These are phyloP conservation scores for Xylariaceae sp. DNA, from an alignment of 2,329 filamentous ascomycete species.

Conservation along the genomic window DNA sequence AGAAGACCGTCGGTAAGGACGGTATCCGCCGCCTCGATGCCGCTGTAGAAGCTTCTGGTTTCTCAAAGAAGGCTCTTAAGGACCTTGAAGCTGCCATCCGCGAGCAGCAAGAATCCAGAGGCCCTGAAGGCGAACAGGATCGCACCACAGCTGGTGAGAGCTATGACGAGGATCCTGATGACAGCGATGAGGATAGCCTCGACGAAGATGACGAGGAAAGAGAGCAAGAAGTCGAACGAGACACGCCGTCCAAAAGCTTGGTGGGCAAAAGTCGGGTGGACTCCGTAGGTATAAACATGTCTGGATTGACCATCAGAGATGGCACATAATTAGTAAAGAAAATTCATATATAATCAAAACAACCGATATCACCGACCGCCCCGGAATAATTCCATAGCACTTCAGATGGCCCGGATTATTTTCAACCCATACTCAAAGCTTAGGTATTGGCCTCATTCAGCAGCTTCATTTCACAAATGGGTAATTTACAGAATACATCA, in stretches of 20 bases:
- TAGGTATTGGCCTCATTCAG: neutral
- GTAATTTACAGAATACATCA: conserved; percentile 11
- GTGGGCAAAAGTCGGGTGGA: neutral
- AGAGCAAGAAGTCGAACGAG: conserved; percentile 23
- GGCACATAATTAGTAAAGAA: conserved; percentile 22
- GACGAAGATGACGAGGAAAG: conserved; percentile 27
- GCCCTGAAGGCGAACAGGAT: conserved; percentile 36
- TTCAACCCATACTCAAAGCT: too few species aligned
- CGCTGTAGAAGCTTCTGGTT: conserved; percentile 85
- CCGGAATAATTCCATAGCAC: too few species aligned
- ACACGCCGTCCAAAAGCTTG: conserved; percentile 1
- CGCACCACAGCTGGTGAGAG: conserved; percentile 36
- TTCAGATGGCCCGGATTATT: too few species aligned
- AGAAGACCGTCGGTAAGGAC: conserved; percentile 65
- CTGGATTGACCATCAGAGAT: conserved; percentile 26
- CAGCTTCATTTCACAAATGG: neutral
- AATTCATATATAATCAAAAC: conserved; percentile 2
- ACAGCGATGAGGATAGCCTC: conserved; percentile 23
- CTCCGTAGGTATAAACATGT: conserved; percentile 19
- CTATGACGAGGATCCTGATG: conserved; percentile 34
- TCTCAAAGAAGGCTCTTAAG: conserved; percentile 94
- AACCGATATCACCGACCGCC: neutral
- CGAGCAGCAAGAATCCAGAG: conserved; percentile 59
- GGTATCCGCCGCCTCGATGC: conserved; percentile 73
- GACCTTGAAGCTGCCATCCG: conserved; percentile 89